Evolutionary conservation across 192 early-diverging fungal genomes (phyloP), one percentile per base, ranked within the genome.

Genomic region (Globomyces pollinis-pini): DNA sequence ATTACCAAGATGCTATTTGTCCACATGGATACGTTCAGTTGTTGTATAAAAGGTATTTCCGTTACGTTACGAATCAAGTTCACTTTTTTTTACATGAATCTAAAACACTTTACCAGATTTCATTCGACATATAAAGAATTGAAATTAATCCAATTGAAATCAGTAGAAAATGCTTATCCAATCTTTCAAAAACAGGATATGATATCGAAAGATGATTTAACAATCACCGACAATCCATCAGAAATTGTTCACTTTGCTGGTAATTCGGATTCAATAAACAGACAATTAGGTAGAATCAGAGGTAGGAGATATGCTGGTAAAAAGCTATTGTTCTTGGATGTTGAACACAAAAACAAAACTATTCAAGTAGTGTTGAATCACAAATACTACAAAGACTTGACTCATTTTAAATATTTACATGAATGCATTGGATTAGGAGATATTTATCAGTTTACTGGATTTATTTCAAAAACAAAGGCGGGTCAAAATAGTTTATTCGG

Each of bases 311-410:
- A 85, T 29, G 84, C 88, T 9, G 83, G 85, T 54, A 68, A 77
- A 57, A 86, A 84, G 41, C 76, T 90, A 35, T 67, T 86, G 5
- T 92, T 90, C 70, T 75, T 81, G 41, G 88, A 88, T 65, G 26
- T 92, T 24, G 64, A 72, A 26, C 77, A 85, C 21, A 76, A 84
- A 57, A 75, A 77, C 2, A 59, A 76, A 18, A 36, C 59, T 4
- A 60, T 89, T 18, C 90, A 92, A 42, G 76, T 88, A 2, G 80
- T 90, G 9, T 70, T 76, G 18, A 88, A 83, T 18, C 68, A 75
- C 36, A 63, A 63, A 50, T 56, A 55, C 15, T 77, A 58, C 54
- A 39, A 45, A 15, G 76, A 73, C 33, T 57, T 44, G 0, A 59
- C 60, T 16, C 30, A 60, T 29, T 88, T 86, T 69, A 49, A 24